phyloP scores from a whole-genome alignment of 257 asterid genomes.

The Nicotiana obtusifolia region DNA sequence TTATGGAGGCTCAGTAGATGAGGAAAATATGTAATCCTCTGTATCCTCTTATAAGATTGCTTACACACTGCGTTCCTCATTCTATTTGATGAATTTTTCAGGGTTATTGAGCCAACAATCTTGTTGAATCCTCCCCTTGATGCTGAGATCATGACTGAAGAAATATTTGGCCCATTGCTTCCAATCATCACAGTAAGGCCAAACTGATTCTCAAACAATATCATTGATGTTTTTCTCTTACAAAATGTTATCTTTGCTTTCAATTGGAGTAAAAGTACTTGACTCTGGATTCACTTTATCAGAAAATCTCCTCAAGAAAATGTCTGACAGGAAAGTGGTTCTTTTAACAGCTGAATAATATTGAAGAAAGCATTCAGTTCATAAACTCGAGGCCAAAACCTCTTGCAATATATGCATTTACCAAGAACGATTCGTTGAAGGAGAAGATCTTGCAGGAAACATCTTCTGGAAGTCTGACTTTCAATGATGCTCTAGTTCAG shows the following conservation, averaged over 20 bases:
- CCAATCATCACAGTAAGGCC: conserved; percentile 74
- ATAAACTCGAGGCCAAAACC: conserved; percentile 69
- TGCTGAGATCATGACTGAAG: conserved; percentile 75
- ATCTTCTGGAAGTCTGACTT: conserved; percentile 76
- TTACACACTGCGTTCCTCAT: background rate
- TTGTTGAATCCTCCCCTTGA: conserved; percentile 88
- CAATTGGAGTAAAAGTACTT: conserved; percentile 1
- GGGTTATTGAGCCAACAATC: conserved; percentile 86
- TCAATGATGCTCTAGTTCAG: conserved; percentile 79
- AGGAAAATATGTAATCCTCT: conserved; percentile 51
- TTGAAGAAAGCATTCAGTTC: conserved; percentile 80
- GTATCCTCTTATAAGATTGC: background rate
- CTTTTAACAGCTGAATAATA: conserved; percentile 49
- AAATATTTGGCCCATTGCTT: conserved; percentile 92
- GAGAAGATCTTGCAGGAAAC: conserved; percentile 59
- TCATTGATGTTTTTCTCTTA: background rate
- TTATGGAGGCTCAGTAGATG: conserved; percentile 73
- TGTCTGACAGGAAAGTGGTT: background rate
- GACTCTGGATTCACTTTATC: background rate
- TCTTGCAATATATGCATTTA: conserved; percentile 76
- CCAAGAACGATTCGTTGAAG: conserved; percentile 50
- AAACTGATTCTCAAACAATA: background rate
- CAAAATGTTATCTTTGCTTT: background rate
- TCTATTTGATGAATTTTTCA: conserved; percentile 20
- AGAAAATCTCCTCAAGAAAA: background rate